A percentile compares a stretch with the other conserved stretches of the same genome.
Conservation (phyloP, 2,329 filamentous ascomycete genomes). For the Fusarium illudens region DNA sequence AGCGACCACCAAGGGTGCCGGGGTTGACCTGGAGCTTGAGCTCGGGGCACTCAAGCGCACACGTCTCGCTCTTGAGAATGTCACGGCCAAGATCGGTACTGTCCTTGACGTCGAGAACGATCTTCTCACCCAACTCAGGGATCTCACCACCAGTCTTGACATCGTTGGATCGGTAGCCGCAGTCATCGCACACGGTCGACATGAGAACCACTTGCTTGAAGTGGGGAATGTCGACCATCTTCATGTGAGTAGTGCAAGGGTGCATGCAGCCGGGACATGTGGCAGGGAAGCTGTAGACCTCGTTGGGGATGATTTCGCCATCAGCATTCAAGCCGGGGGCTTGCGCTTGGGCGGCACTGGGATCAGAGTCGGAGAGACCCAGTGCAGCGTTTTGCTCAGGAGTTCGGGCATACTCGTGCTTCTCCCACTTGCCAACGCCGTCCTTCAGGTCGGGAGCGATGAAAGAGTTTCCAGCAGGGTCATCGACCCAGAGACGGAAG, state of each 20-base stretch:
- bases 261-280: conserved; percentile 91
- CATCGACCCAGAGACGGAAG: conserved; percentile 88
- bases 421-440: conserved; percentile 85
- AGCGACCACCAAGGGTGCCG: conserved; percentile 92
- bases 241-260: conserved; percentile 92
- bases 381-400: conserved; percentile 86
- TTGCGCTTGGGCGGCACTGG: conserved; percentile 62
- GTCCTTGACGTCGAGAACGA: conserved; percentile 76
- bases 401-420: conserved; percentile 83
- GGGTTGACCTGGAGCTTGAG: conserved; percentile 88
- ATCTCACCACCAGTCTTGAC: conserved; percentile 97
- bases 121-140: conserved; percentile 83
- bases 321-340: conserved; percentile 62
- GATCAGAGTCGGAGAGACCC: conserved; percentile 73
- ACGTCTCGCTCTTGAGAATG: conserved; percentile 96
- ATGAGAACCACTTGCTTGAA: conserved; percentile 98
- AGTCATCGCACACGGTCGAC: conserved; percentile 90
- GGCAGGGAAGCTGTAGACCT: conserved; percentile 92
- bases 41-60: conserved; percentile 85
- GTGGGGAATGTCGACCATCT: conserved; percentile 97
- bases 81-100: conserved; percentile 83
- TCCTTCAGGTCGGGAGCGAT: conserved; percentile 87
- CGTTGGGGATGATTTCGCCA: conserved; percentile 88
- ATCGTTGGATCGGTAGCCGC: conserved; percentile 94
- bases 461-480: conserved; percentile 95